A percentile compares a stretch with the other conserved stretches of the same genome.
Conservation (phyloP, 768 basidiomycete species). For the Naganishia friedmannii region DNA sequence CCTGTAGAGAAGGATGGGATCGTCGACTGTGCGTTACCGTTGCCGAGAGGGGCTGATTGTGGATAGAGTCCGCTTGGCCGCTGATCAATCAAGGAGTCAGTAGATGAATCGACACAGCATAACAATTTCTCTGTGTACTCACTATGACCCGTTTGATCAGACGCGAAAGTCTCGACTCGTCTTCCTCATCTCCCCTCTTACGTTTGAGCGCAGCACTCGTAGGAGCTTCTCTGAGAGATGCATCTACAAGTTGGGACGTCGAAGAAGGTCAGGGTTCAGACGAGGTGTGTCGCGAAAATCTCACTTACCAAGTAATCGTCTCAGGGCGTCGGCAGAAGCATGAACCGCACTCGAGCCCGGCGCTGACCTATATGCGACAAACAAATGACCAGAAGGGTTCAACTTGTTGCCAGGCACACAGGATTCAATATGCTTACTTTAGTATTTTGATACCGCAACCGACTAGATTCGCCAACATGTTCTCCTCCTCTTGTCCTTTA, state of each 20-base stretch:
- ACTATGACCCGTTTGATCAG: background rate
- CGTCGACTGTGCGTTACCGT: background rate
- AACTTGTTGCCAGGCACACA: background rate
- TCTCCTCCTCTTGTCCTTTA: background rate
- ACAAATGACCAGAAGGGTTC: background rate
- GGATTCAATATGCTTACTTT: background rate
- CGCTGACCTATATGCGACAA: background rate
- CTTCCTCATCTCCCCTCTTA: background rate
- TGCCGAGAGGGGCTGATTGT: background rate
- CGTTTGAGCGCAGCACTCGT: background rate
- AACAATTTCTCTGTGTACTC: background rate
- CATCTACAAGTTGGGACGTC: background rate
- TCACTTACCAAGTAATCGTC: background rate
- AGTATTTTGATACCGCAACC: background rate
- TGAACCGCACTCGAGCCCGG: background rate
- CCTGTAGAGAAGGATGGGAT: background rate
- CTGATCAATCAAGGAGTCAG: background rate
- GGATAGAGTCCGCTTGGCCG: background rate
- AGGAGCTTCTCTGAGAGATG: background rate
- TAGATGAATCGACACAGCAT: background rate
- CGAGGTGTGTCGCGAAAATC: background rate
- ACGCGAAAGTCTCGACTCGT: background rate
- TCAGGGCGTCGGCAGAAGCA: background rate
- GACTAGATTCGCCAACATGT: background rate
- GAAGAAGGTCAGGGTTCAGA: background rate